Evolutionary conservation across 1,284 basidiomycete genomes (phyloP), one percentile per base, ranked within the genome.

Genomic region (Ganoderma leucocontextum): DNA sequence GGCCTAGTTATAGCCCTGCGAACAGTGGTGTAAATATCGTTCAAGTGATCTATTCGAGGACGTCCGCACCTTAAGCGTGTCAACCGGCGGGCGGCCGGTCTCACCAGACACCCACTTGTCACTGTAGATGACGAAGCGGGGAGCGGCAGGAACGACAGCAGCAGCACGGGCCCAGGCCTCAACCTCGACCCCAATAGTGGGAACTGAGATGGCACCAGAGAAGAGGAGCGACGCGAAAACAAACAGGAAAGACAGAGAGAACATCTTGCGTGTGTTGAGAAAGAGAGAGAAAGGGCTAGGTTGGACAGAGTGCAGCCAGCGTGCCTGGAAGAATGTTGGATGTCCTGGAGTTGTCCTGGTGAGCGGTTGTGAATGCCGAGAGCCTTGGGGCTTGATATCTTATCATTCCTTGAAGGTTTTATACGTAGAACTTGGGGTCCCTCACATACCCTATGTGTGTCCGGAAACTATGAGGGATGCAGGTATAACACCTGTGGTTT

Each of bases 1-100:
- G n/a, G n/a, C n/a, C n/a, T n/a, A n/a, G 69, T 85, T 86, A 75
- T 78, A 86, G 0, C 85, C 84, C 83, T 84, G 47, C 57, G n/a
- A 53, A 7, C 52, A 29, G 29, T 17, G 39, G 61, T 22, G 60
- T 36, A 63, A 42, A 49, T 39, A 22, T 49, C 6, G 17, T 29
- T 35, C 22, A 8, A 33, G 35, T 8, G 29, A 4, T n/a, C 15
- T 17, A 38, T 38, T 41, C 29, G 29, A 29, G 29, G 13, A 41
- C 33, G 22, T 2, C 74, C 78, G 5, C 61, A 80, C 85, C 66
- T 76, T 53, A 55, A 87, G 75, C 0, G 80, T 65, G 41, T 81
- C 79, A 2, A 80, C 69, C 57, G 77, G 58, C 60, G 83, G 83
- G 41, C 80, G 79, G 38, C 75, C 84, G 64, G 75, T 82, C 62